Evolutionary conservation across 2,329 filamentous ascomycete species (phyloP).

Genomic region (Kalaharituber pfeilii): DNA sequence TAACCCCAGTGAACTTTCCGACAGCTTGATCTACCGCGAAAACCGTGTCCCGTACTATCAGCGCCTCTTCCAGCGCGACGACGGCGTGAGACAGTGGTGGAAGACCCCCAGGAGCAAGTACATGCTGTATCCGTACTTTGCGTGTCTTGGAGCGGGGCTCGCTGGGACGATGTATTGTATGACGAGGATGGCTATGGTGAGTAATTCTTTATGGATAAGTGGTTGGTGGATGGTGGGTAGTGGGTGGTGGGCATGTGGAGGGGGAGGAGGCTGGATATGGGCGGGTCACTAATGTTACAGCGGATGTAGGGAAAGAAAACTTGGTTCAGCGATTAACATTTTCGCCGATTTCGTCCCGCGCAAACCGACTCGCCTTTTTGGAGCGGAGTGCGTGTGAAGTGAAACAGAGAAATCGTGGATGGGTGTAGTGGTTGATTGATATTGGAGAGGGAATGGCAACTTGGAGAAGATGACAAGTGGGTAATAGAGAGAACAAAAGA

Average conservation of each 20-base stretch:
- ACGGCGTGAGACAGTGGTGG: constrained; percentile 48
- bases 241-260: neutral
- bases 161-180: constrained; percentile 20
- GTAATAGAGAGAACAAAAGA: too few species aligned
- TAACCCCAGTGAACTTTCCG: too few species aligned
- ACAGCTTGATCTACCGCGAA: constrained; percentile 41
- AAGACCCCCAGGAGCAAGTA: constrained; percentile 29
- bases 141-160: constrained; percentile 17
- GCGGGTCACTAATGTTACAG: too few species aligned
- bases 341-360: neutral
- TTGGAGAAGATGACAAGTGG: neutral
- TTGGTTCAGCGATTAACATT: neutral
- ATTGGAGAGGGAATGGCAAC: neutral
- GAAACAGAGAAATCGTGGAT: too few species aligned
- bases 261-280: too few species aligned
- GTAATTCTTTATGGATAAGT: neutral
- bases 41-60: constrained; percentile 53
- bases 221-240: neutral
- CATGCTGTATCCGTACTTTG: constrained; percentile 21
- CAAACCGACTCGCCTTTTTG: too few species aligned
- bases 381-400: too few species aligned
- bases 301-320: constrained; percentile 1
- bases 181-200: constrained; percentile 16
- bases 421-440: too few species aligned
- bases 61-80: constrained; percentile 47